Base-by-base conservation (phyloP, 768 basidiomycete species). In the Paxillus rubicundulus region DNA sequence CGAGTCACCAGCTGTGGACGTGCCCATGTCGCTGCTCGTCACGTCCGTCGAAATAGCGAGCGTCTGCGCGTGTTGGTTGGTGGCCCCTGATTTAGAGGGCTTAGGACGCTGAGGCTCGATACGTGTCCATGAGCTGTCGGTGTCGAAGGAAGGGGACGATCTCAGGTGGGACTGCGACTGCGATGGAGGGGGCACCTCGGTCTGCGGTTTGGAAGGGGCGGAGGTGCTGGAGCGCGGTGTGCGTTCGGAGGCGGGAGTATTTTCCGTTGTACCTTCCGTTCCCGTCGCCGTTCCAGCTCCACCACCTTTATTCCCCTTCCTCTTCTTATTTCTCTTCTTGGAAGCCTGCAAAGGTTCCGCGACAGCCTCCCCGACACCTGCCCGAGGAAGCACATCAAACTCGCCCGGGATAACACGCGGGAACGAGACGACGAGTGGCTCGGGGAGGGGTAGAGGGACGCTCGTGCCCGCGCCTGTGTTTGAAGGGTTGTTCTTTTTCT, bases 61-160 rank as follows among this genome's bases (percentile, higher is more conserved):
- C 49, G 47, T 54, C 41, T 36, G 55, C 18, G 47, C 39, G 45
- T 18, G 38, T 39, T 47, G 45, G 27, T 46, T 49, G 28, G 55
- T 49, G 28, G 55, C 48, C 33, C 47, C 14, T n/a, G 62, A 41
- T 45, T 38, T 41, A 37, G 60, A 50, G 30, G 17, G 17, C 53
- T 57, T 46, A 36, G 42, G 52, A 20, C 41, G 72, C 49, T 72
- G 72, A 27, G 77, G 70, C 56, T 80, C 79, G n/a, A 89, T 82
- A 50, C 82, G 84, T 18, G 86, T 88, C 87, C 87, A 89, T 5
- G 83, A 82, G 32, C 77, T 74, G 56, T 86, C 84, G 2, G 78
- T 81, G 53, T 81, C 81, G 16, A 68, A 50, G 14, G 65, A 63
- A 17, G 60, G 55, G 4, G 61, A 60, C 3, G 61, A 45, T 4